These are phyloP conservation scores for Nannochloropsis gaditana DNA, from an alignment of 108 stramenopile species.

Conservation along the genomic window DNA sequence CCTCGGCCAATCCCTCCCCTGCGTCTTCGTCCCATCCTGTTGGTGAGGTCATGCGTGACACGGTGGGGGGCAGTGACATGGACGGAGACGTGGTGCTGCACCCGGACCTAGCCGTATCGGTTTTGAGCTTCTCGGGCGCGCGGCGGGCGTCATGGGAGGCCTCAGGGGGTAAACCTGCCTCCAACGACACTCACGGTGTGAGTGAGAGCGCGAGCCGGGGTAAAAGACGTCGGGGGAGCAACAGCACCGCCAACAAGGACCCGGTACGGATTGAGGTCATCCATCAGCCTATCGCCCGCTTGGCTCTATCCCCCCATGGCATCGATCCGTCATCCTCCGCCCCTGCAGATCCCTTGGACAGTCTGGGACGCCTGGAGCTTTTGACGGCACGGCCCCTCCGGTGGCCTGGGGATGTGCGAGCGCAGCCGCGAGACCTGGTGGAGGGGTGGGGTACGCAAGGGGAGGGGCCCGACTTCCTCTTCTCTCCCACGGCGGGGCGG, in stretches of 20 bases:
- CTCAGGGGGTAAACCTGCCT: not conserved
- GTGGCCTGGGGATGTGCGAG: not conserved
- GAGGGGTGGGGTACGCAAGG: not conserved
- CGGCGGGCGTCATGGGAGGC: not conserved
- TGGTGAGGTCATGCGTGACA: not conserved
- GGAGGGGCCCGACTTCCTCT: not conserved
- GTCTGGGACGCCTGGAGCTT: constrained; percentile 5
- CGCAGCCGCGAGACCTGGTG: not conserved
- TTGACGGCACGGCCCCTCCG: not conserved
- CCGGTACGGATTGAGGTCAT: not conserved
- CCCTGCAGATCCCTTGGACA: not conserved
- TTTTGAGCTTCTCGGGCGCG: constrained; percentile 5
- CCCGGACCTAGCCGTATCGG: not conserved
- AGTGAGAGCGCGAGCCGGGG: not conserved
- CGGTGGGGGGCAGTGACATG: not conserved
- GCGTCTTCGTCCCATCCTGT: not conserved
- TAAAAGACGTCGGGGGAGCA: not conserved
- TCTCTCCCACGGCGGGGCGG: not conserved
- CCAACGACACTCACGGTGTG: not conserved
- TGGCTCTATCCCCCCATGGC: not conserved
- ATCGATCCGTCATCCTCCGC: not conserved
- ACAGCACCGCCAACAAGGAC: not conserved
- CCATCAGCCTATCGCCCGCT: constrained; percentile 13
- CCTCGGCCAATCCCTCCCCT: not conserved
- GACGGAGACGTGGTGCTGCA: not conserved